Percentiles rank a stretch among this genome's conserved stretches.
These are phyloP conservation scores for Sporothrix humicola DNA, from an alignment of 2,329 filamentous ascomycete genomes.

Conservation along the genomic window DNA sequence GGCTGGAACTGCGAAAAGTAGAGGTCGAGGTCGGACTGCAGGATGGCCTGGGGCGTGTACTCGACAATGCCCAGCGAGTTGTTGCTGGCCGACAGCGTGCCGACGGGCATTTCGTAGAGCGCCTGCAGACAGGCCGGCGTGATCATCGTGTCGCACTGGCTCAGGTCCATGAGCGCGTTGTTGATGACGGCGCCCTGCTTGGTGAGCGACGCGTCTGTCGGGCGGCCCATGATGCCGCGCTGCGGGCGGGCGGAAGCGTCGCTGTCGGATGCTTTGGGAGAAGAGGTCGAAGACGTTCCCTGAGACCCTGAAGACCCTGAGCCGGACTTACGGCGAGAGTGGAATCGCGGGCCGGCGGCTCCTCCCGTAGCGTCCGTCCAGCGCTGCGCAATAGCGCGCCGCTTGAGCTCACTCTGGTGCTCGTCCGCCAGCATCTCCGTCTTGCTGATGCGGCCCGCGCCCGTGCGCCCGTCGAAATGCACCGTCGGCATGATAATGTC, in stretches of 20 bases:
- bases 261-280: background rate
- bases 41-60: slow-evolving; percentile 59
- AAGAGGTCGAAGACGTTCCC: background rate
- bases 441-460: slow-evolving; percentile 40
- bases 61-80: slow-evolving; percentile 62
- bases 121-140: slow-evolving; percentile 62
- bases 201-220: slow-evolving; percentile 40
- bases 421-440: slow-evolving; percentile 40
- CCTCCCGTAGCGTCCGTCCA: slow-evolving; percentile 18
- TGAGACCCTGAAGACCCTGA: no score
- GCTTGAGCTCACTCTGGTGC: slow-evolving; percentile 41
- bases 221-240: slow-evolving; percentile 43
- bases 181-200: slow-evolving; percentile 44
- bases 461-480: slow-evolving; percentile 46
- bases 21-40: slow-evolving; percentile 55
- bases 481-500: slow-evolving; percentile 52
- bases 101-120: slow-evolving; percentile 53
- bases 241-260: slow-evolving; percentile 33
- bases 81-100: slow-evolving; percentile 44
- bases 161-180: slow-evolving; percentile 44
- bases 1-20: slow-evolving; percentile 55
- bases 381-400: slow-evolving; percentile 35
- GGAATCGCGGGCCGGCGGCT: slow-evolving; percentile 28
- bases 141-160: slow-evolving; percentile 59
- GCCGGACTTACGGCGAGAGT: slow-evolving; percentile 4